Evolutionary conservation across 345 rosid genomes (phyloP).

Genomic region (Brassica juncea): DNA sequence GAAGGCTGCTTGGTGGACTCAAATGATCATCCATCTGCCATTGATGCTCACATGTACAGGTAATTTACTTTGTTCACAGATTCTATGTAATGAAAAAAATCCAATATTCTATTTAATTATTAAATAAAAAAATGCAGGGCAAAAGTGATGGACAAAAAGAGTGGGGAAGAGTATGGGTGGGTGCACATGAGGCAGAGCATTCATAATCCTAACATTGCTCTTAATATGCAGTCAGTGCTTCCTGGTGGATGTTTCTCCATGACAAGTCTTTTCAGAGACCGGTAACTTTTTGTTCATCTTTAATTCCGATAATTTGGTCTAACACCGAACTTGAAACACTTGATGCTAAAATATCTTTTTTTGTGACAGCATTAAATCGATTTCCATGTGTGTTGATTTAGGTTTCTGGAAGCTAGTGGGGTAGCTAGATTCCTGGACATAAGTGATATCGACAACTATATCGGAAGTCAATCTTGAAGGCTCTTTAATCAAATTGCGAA

Average conservation of each 20-base stretch:
- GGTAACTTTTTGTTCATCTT: conserved; percentile 37
- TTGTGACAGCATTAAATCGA: not conserved
- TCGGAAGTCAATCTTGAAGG: conserved; percentile 35
- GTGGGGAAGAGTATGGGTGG: conserved; percentile 77
- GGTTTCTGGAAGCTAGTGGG: conserved; percentile 70
- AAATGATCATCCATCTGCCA: conserved; percentile 62
- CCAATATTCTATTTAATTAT: not conserved
- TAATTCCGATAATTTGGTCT: not conserved
- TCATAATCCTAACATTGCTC: conserved; percentile 86
- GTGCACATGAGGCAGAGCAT: conserved; percentile 85
- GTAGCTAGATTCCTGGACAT: conserved; percentile 61
- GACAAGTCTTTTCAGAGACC: conserved; percentile 52
- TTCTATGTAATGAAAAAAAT: not conserved
- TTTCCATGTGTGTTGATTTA: conserved; percentile 41
- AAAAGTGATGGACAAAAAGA: conserved; percentile 54
- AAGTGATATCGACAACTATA: conserved; percentile 55
- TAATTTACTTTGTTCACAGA: conserved; percentile 22
- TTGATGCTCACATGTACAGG: conserved; percentile 96
- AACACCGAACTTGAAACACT: not conserved
- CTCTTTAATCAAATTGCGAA: not conserved
- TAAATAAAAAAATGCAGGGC: conserved; percentile 48
- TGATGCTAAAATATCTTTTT: not conserved
- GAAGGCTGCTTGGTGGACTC: conserved; percentile 92
- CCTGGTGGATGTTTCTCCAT: conserved; percentile 69
- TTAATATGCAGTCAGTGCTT: conserved; percentile 71